Evolutionary conservation across 1,284 basidiomycete species (phyloP), one percentile per base, ranked within the genome.

Genomic region (Neolentinus lepideus): DNA sequence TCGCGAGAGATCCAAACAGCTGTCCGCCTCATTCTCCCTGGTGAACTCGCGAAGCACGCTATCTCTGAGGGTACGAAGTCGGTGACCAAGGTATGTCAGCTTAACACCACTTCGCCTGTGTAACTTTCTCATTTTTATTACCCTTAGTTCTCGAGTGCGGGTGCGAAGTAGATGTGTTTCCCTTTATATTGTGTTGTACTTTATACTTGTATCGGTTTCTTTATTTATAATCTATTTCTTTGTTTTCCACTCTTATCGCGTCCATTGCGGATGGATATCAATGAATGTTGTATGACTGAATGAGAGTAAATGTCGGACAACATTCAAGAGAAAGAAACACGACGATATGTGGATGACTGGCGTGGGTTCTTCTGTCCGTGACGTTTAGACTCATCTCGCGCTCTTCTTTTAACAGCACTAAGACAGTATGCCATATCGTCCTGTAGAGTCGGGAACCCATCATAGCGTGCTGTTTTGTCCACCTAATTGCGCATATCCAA

Each of bases 1-100:
- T 94, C 92, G 51, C 90, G 92, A 58, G 92, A 95, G 74, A 94
- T 95, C 66, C 92, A 94, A 74, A 95, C 93, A 51, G 83, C 90
- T 54, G 92, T 94, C 52, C 88, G 92, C 59, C 82, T 96, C 46
- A 94, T 96, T 71, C 85, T 96, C 2, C 92, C 92, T 63, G 90
- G 89, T 73, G 90, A 91, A 72, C 79, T 90, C 47, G 85, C 87
- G 62, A 90, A 90, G 77, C 87, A 89, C 64, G 85, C 87, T 54
- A 90, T 89, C 64, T 87, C 84, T 57, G 88, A 90, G 69, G 87
- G 87, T 57, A 85, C 84, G 52, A 87, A 86, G 72, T 76, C 74
- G n/a, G 69, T 70, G 46, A 67, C 68, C 21, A 70, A 75, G 66
- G 66, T 65, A 56, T 24, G 61, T 60, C n/a, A 14, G 46, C 16